Conservation (phyloP, 1,284 basidiomycete genomes). For the Naganishia sp. region DNA sequence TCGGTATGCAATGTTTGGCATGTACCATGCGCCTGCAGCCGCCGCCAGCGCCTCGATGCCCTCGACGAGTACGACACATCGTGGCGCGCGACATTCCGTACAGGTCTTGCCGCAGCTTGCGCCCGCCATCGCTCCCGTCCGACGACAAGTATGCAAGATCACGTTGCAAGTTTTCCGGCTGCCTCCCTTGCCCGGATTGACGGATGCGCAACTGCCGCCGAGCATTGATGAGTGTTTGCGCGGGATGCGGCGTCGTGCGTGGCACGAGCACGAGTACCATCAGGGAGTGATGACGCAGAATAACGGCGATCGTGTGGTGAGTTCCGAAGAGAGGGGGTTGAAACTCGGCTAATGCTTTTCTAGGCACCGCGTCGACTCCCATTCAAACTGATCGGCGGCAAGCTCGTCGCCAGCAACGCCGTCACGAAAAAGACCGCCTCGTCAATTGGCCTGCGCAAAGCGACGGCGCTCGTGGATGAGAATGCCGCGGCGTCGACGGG, state of each 20-base stretch:
- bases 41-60: constrained; percentile 24
- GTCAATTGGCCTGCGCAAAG: constrained; percentile 87
- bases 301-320: constrained; percentile 91
- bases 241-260: constrained; percentile 82
- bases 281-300: constrained; percentile 91
- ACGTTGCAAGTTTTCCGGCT: constrained; percentile 84
- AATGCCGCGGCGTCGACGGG: constrained; percentile 42
- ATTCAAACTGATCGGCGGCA: constrained; percentile 81
- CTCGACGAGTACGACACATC: constrained; percentile 14
- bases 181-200: constrained; percentile 80
- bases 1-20: constrained; percentile 76
- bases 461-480: constrained; percentile 74
- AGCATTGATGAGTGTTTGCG: constrained; percentile 87
- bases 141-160: constrained; percentile 68
- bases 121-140: constrained; percentile 52
- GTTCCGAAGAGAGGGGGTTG: too few relatives aligned
- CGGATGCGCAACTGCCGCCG: constrained; percentile 75
- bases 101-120: constrained; percentile 57
- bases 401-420: constrained; percentile 87
- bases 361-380: constrained; percentile 86
- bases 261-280: constrained; percentile 89
- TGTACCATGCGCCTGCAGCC: constrained; percentile 32
- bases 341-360: too few relatives aligned
- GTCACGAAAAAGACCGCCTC: constrained; percentile 88
- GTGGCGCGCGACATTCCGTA: constrained; percentile 25